A percentile compares a stretch with the other conserved stretches of the same genome.
Conservation (phyloP, 73 alveolate species). For the Tetrahymena malaccensis region DNA sequence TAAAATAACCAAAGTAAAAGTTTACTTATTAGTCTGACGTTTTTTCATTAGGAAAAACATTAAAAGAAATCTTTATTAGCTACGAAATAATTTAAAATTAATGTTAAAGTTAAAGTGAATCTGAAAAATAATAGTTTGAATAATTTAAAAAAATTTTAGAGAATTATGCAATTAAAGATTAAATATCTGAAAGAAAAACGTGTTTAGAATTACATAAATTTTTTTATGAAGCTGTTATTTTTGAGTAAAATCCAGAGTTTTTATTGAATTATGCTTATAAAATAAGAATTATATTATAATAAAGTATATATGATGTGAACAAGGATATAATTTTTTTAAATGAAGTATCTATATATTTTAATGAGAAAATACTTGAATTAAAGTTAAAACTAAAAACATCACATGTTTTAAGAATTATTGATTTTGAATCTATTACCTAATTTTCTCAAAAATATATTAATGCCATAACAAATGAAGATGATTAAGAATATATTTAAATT, state of each 20-base stretch:
- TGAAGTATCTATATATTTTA: background rate
- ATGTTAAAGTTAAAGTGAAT: too few relatives aligned
- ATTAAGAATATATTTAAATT: background rate
- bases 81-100: background rate
- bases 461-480: background rate
- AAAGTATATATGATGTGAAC: background rate
- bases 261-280: background rate
- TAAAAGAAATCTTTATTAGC: too few relatives aligned
- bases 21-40: background rate
- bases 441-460: too few relatives aligned
- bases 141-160: too few relatives aligned
- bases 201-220: background rate
- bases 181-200: background rate
- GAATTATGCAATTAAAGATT: background rate
- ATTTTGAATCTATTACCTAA: too few relatives aligned
- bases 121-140: too few relatives aligned
- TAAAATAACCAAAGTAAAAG: too few relatives aligned
- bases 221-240: background rate
- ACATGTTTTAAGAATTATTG: too few relatives aligned
- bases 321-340: too few relatives aligned
- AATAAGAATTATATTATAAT: background rate
- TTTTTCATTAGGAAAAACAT: background rate
- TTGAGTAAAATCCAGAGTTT: background rate
- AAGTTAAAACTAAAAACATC: too few relatives aligned
- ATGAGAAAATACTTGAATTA: background rate